These are phyloP conservation scores for Penicillium sp. DNA, from an alignment of 2,329 filamentous ascomycete genomes.

Conservation along the genomic window DNA sequence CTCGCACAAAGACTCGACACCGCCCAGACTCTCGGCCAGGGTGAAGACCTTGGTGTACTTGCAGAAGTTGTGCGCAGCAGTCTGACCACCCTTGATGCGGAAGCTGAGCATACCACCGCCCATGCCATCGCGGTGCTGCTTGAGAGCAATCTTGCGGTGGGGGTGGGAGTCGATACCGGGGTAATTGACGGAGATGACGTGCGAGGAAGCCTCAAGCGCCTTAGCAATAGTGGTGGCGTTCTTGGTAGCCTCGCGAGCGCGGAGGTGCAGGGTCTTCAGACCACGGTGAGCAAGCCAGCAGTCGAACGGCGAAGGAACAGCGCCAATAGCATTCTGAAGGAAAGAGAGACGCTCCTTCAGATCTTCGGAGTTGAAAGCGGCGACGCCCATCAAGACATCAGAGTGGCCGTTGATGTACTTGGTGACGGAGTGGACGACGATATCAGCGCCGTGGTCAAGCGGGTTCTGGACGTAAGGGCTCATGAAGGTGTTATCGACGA, in stretches of 20 bases:
- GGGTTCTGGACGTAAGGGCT: constrained; percentile 97
- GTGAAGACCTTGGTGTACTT: constrained; percentile 86
- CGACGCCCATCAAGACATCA: constrained; percentile 96
- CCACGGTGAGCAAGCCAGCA: constrained; percentile 97
- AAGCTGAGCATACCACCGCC: constrained; percentile 98
- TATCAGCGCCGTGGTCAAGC: constrained; percentile 89
- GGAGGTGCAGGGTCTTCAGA: constrained; percentile 92
- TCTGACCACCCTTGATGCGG: constrained; percentile 82
- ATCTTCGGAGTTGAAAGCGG: constrained; percentile 85
- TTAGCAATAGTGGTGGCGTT: constrained; percentile 78
- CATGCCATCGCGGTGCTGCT: constrained; percentile 91
- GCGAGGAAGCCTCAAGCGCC: constrained; percentile 73
- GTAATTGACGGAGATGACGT: constrained; percentile 92
- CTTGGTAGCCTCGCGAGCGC: constrained; percentile 76
- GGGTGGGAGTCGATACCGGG: constrained; percentile 85
- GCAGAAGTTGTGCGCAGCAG: constrained; percentile 89
- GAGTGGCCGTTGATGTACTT: constrained; percentile 99
- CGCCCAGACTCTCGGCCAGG: constrained; percentile 86
- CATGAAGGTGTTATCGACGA: constrained; percentile 99
- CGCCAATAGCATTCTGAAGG: constrained; percentile 95
- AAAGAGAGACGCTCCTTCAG: constrained; percentile 77
- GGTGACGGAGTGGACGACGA: constrained; percentile 94
- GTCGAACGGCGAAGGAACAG: constrained; percentile 92
- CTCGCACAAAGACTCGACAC: constrained; percentile 88
- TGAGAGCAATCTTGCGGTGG: constrained; percentile 77